phyloP scores from a whole-genome alignment of 1,284 basidiomycete species.

The Ustilago lituana region DNA sequence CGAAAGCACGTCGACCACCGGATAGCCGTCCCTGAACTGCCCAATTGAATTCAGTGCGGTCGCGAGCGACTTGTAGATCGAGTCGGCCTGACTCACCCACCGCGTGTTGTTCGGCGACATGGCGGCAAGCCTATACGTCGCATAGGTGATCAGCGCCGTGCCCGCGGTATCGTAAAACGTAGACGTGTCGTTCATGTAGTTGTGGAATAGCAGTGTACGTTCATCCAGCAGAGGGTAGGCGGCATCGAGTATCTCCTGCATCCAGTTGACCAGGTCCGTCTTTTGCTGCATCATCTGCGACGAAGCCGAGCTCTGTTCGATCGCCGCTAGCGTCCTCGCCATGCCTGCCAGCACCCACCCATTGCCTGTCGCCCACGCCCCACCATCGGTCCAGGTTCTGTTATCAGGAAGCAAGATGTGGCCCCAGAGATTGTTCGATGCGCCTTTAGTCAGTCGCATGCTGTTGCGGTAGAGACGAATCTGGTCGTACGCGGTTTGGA shows the following conservation, averaged over 20 bases:
- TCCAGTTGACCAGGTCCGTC: slow-evolving; percentile 75
- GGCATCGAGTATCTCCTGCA: slow-evolving; percentile 77
- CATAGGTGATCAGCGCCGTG: slow-evolving; percentile 58
- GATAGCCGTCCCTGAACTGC: slow-evolving; percentile 38
- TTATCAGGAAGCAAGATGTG: slow-evolving; percentile 55
- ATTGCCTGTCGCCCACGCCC: slow-evolving; percentile 78
- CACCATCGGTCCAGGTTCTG: slow-evolving; percentile 58
- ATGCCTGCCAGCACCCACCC: slow-evolving; percentile 87
- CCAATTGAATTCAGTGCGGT: slow-evolving; percentile 44
- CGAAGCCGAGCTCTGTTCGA: slow-evolving; percentile 74
- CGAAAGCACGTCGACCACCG: slow-evolving; percentile 57
- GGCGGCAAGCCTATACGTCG: slow-evolving; percentile 58
- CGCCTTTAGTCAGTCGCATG: slow-evolving; percentile 72
- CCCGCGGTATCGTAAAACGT: slow-evolving; percentile 58
- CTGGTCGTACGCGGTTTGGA: slow-evolving; percentile 80
- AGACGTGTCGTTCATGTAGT: slow-evolving; percentile 55
- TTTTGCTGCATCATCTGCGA: slow-evolving; percentile 72
- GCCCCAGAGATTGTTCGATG: slow-evolving; percentile 61
- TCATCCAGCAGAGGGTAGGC: slow-evolving; percentile 74
- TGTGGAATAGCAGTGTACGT: slow-evolving; percentile 54
- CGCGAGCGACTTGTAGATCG: slow-evolving; percentile 52
- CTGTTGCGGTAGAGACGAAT: slow-evolving; percentile 77
- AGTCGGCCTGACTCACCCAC: slow-evolving; percentile 46
- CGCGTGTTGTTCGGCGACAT: slow-evolving; percentile 39
- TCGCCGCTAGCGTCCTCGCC: slow-evolving; percentile 80